Evolutionary conservation across 176 grass and related monocot genomes (phyloP), one percentile per base, ranked within the genome.

Genomic region (Triticum dicoccoides): DNA sequence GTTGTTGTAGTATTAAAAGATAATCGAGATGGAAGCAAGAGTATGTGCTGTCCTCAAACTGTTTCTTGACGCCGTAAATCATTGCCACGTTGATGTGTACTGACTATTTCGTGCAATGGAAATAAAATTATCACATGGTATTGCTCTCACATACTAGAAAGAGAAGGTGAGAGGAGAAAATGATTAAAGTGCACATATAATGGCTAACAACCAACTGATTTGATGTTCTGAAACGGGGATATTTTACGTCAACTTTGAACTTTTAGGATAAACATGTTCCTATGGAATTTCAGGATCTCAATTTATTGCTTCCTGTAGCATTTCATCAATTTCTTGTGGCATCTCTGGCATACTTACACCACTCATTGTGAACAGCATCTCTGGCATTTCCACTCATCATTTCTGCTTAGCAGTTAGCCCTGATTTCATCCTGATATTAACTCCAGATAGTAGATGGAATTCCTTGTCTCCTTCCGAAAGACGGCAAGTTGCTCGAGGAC

Each of bases 391-490:
- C 3, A 61, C 41, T 56, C 32, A n/a, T 37, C 42, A 52, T 20
- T 49, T 44, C 45, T 68, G 51, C 51, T 83, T 17, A 58, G 29
- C 23, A 54, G 5, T 54, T 54, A 7, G 35, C 23, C 21, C 70
- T 35, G 78, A 5, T 89, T 51, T 52, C 69, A 18, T 75, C 8
- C 24, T 65, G 11, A 32, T 17, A 8, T 37, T 47, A 18, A 71
- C 56, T 90, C 24, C 45, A 98, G 95, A 88, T 98, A 82, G 52
- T 93, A 6, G 83, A 93, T 92, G 91, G 95, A 20, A 89, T 92
- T 61, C 95, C 95, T 80, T 93, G 27, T 85, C 87, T 98, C 62
- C 77, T 90, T 24, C 95, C 91, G 45, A 95, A 92, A 83, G 91
- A 92, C 68, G 93, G 95, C 21, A 95, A 93, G 68, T 80, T 95